phyloP scores from a whole-genome alignment of 192 early-diverging fungal genomes.

The Chytriomyces sp. region DNA sequence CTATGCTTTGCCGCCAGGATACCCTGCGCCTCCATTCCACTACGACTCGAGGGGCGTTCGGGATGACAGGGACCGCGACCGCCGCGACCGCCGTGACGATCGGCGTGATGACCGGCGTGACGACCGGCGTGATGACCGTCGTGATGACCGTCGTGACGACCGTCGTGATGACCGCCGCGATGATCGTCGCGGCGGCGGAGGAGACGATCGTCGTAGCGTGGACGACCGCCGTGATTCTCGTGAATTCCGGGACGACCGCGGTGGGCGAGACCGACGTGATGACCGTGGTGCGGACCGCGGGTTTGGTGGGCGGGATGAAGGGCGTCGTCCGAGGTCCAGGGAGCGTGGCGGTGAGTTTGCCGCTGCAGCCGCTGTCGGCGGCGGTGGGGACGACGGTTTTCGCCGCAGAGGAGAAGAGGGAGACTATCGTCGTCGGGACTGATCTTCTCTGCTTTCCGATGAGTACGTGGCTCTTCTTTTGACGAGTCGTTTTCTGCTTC shows the following conservation, averaged over 20 bases:
- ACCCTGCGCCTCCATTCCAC: neutral
- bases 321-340: too few relatives aligned
- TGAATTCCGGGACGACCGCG: too few relatives aligned
- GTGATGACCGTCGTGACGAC: neutral
- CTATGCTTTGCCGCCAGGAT: neutral
- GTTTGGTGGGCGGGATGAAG: neutral
- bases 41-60: neutral
- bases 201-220: neutral
- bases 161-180: neutral
- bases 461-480: too few relatives aligned
- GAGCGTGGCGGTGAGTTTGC: too few relatives aligned
- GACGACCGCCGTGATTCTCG: neutral
- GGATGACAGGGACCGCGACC: neutral
- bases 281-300: neutral
- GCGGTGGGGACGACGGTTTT: neutral
- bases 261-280: too few relatives aligned
- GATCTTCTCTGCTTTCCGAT: too few relatives aligned
- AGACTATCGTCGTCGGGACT: neutral
- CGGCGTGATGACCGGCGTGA: neutral
- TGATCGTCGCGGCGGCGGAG: neutral
- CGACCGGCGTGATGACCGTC: conserved; percentile 7
- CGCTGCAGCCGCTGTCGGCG: neutral
- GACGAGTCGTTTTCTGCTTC: too few relatives aligned
- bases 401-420: neutral
- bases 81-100: neutral